Percentiles rank a stretch among this genome's conserved stretches.
These are phyloP conservation scores for Dimargaris xerosporica DNA, from an alignment of 192 early-diverging fungal genomes.

Conservation along the genomic window DNA sequence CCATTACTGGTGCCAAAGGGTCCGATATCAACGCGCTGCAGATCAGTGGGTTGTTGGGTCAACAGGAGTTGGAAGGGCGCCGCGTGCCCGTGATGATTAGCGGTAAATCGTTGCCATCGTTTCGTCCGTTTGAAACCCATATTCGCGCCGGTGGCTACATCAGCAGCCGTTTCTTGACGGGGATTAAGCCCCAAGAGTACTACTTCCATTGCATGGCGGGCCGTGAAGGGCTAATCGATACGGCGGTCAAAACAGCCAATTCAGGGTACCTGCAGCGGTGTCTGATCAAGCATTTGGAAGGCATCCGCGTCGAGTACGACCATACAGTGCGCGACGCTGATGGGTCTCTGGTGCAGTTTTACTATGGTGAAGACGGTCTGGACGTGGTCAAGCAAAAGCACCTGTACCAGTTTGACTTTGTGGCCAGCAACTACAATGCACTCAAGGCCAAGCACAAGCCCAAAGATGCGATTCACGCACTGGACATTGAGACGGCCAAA, in stretches of 20 bases:
- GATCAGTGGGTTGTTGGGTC: constrained; percentile 93
- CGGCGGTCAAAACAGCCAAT: constrained; percentile 97
- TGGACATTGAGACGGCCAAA: constrained; percentile 61
- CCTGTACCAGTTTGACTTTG: constrained; percentile 82
- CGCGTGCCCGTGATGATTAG: constrained; percentile 97
- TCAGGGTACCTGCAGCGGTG: constrained; percentile 99
- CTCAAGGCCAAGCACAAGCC: constrained; percentile 72
- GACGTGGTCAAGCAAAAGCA: constrained; percentile 92
- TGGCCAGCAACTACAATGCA: constrained; percentile 74
- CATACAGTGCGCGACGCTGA: constrained; percentile 91
- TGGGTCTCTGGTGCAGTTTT: constrained; percentile 93
- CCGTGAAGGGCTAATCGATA: constrained; percentile 99
- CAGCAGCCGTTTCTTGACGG: constrained; percentile 94
- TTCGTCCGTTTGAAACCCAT: constrained; percentile 75
- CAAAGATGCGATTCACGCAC: constrained; percentile 34
- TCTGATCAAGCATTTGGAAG: constrained; percentile 97
- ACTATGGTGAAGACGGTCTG: constrained; percentile 94
- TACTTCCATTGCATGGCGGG: constrained; percentile 97
- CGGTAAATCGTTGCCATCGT: constrained; percentile 91
- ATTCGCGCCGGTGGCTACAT: constrained; percentile 95
- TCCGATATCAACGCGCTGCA: constrained; percentile 89
- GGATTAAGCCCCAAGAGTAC: constrained; percentile 87
- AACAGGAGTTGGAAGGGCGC: constrained; percentile 94
- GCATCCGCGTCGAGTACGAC: constrained; percentile 88
- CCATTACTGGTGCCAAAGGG: constrained; percentile 95